Evolutionary conservation across 2,329 filamentous ascomycete genomes (phyloP).

Genomic region (Colletotrichum paranaense): DNA sequence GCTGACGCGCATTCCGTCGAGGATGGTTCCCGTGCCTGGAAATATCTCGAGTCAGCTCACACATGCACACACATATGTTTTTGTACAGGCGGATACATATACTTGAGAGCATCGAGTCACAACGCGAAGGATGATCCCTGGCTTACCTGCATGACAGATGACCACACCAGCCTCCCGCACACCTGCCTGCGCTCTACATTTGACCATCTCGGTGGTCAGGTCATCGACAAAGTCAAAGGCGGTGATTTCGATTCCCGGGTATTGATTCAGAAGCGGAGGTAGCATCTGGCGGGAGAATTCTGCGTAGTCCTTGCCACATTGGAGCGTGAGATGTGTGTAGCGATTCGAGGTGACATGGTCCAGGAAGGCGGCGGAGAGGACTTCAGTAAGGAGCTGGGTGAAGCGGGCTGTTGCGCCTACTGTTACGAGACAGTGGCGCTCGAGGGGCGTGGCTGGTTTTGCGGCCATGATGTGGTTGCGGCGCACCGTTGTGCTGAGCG

Average conservation of each 20-base stretch:
- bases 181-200: slow-evolving; percentile 60
- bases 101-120: neutral
- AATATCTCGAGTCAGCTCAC: slow-evolving; percentile 8
- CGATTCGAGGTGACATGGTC: slow-evolving; percentile 64
- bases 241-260: slow-evolving; percentile 60
- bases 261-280: slow-evolving; percentile 35
- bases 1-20: slow-evolving; percentile 81
- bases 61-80: neutral
- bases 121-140: neutral
- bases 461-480: neutral
- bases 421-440: slow-evolving; percentile 80
- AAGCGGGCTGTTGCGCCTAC: slow-evolving; percentile 94
- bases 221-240: slow-evolving; percentile 77
- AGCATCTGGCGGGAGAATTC: slow-evolving; percentile 56
- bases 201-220: slow-evolving; percentile 68
- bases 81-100: no score
- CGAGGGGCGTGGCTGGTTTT: neutral
- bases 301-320: slow-evolving; percentile 79
- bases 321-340: slow-evolving; percentile 80
- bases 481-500: no score
- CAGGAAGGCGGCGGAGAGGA: slow-evolving; percentile 73
- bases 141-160: slow-evolving; percentile 87
- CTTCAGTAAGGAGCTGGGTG: slow-evolving; percentile 73
- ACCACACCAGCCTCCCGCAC: slow-evolving; percentile 74
- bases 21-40: slow-evolving; percentile 87